phyloP scores from a whole-genome alignment of 2,329 filamentous ascomycete species.

The Microsporum audouinii region DNA sequence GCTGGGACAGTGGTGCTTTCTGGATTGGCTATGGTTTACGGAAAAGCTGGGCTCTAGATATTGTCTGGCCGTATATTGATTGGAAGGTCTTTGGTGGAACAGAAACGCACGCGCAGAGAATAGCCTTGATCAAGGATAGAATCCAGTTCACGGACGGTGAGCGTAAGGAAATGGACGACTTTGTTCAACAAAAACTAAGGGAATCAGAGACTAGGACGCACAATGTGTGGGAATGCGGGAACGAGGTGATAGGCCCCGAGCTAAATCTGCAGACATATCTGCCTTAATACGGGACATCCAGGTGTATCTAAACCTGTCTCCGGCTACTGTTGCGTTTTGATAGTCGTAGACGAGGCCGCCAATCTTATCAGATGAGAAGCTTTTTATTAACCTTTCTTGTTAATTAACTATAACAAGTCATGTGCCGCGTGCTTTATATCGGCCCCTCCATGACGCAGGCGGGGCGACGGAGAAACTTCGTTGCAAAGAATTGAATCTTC shows the following conservation, averaged over 20 bases:
- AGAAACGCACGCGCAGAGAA: conserved; percentile 2
- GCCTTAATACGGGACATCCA: no score
- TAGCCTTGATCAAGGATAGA: conserved; percentile 4
- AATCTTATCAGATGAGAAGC: no score
- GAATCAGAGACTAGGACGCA: neutral
- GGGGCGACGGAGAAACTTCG: no score
- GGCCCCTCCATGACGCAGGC: no score
- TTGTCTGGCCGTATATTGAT: conserved; percentile 10
- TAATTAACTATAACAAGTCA: neutral
- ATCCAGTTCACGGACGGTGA: neutral
- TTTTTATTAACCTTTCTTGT: neutral
- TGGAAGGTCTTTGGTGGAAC: neutral
- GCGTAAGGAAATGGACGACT: conserved; percentile 3
- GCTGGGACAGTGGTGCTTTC: conserved; percentile 17
- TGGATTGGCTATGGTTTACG: conserved; percentile 15
- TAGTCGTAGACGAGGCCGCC: no score
- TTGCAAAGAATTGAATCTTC: no score
- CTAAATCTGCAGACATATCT: no score
- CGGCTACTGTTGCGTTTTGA: no score
- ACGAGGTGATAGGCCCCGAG: no score
- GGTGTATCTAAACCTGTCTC: no score
- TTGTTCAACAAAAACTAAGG: conserved; percentile 6
- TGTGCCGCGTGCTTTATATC: no score
- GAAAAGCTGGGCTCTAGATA: conserved; percentile 19
- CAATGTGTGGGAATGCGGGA: no score